Evolutionary conservation across 805 yeast genomes (phyloP).

Genomic region (Starmerella kuoi): DNA sequence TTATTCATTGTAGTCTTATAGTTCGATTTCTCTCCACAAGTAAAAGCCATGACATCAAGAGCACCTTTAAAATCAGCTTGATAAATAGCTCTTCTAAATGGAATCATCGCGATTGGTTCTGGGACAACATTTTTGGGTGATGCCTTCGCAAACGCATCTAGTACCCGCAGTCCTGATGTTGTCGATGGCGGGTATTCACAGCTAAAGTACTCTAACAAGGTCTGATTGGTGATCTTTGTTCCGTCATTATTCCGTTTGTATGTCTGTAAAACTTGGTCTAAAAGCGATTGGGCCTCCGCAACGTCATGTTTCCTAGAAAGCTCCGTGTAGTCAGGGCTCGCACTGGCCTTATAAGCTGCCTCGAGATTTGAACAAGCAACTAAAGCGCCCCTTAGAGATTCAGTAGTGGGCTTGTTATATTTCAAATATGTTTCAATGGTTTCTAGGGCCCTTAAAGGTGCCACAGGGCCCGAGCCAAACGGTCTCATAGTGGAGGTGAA

Average conservation of each 20-base stretch:
- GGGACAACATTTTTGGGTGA: slow-evolving; percentile 13
- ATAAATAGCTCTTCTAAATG: slow-evolving; percentile 48
- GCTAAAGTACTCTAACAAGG: slow-evolving; percentile 21
- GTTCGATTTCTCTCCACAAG: slow-evolving; percentile 48
- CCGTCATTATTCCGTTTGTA: not conserved
- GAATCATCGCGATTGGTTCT: slow-evolving; percentile 39
- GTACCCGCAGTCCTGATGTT: slow-evolving; percentile 17
- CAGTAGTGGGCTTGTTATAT: slow-evolving; percentile 1
- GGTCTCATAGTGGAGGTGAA: not conserved
- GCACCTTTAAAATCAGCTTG: slow-evolving; percentile 48
- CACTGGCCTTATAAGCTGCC: slow-evolving; percentile 15
- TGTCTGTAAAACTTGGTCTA: slow-evolving; percentile 17
- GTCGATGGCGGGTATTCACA: slow-evolving; percentile 22
- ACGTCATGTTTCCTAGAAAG: slow-evolving; percentile 17
- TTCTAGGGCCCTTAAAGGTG: slow-evolving; percentile 3
- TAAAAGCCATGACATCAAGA: slow-evolving; percentile 43
- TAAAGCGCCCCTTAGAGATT: slow-evolving; percentile 19
- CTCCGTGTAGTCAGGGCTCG: slow-evolving; percentile 19
- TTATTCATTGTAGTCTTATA: slow-evolving; percentile 29
- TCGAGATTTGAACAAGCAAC: slow-evolving; percentile 24
- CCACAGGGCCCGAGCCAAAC: slow-evolving; percentile 5
- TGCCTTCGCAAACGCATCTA: slow-evolving; percentile 17
- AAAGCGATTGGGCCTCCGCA: slow-evolving; percentile 20
- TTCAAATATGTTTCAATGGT: slow-evolving; percentile 3
- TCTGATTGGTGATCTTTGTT: slow-evolving; percentile 13